Evolutionary conservation across 1,284 basidiomycete genomes (phyloP), one percentile per base, ranked within the genome.

Genomic region (Rhodotorula sp.): DNA sequence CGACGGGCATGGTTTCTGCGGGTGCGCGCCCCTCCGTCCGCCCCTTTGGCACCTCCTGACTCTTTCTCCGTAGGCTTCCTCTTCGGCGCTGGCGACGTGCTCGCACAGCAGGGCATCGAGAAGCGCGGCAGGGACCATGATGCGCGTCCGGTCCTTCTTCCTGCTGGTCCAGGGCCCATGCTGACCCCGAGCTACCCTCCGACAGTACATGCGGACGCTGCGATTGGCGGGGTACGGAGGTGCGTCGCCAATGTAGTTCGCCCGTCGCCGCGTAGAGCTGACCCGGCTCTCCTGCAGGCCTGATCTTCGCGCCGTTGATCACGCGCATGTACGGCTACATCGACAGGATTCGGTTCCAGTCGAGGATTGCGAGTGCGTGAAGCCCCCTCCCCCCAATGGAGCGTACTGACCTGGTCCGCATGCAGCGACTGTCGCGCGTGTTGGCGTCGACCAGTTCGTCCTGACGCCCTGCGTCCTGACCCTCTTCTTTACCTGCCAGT

Each of bases 101-200:
- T 94, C 50, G 91, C 92, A 0, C 92, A 94, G 81, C 90, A 94
- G 80, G 88, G 84, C 0, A 86, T 94, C 39, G 92, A 94, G 79
- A 83, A 83, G 72, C 86, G 83, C 78, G 88, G 89, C 22, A 83
- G 79, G 70, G 80, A 87, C 7, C 90, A 91, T 78, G 90, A 92
- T 78, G 90, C 91, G 74, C 78, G 86, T 84, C 21, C 25, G 36
- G 58, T 36, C 27, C 41, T 17, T 22, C 6, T 13, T 55, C 62
- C 25, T 10, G 3, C 4, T 27, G 32, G 29, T n/a, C 5, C n/a
- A 4, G 22, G 36, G 39, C n/a, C 9, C 1, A 0, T 8, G 27
- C 27, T 39, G 17, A 46, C 12, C 1, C 1, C 29, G 21, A 13
- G 12, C 37, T 13, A 7, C 25, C n/a, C 0, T 3, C 22, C 15